phyloP scores from a whole-genome alignment of 2,329 filamentous ascomycete species.

The Penicillium freii region DNA sequence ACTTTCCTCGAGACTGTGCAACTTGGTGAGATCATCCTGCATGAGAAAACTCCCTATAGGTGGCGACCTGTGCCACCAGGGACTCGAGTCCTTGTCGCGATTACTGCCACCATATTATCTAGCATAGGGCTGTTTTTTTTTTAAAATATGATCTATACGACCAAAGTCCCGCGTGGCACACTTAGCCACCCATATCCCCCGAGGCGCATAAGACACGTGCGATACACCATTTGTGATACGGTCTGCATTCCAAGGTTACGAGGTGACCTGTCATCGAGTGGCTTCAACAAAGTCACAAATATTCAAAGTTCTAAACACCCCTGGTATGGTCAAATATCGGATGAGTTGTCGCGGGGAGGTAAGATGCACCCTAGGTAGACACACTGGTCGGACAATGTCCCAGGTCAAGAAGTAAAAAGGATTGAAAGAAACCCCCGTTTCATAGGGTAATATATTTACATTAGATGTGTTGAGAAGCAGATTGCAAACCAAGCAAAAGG shows the following conservation, averaged over 20 bases:
- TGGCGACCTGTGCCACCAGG: too few species aligned
- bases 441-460: conserved; percentile 7
- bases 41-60: background rate
- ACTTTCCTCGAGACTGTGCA: background rate
- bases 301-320: background rate
- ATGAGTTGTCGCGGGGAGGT: background rate
- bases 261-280: background rate
- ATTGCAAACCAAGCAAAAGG: background rate
- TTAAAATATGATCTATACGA: too few species aligned
- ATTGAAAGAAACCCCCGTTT: background rate
- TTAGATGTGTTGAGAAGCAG: background rate
- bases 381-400: background rate
- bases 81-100: too few species aligned
- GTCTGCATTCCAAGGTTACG: background rate
- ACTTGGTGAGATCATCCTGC: background rate
- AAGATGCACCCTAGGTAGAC: background rate
- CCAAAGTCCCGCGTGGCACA: too few species aligned
- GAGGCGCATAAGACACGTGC: background rate
- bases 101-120: too few species aligned
- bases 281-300: background rate
- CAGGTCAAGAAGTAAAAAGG: background rate
- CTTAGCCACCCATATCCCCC: too few species aligned
- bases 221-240: background rate
- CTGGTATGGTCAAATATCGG: background rate
- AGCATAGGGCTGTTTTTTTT: too few species aligned